A percentile compares a stretch with the other conserved stretches of the same genome.
Conservation (phyloP, 768 basidiomycete genomes). For the Polyporus arcularius region DNA sequence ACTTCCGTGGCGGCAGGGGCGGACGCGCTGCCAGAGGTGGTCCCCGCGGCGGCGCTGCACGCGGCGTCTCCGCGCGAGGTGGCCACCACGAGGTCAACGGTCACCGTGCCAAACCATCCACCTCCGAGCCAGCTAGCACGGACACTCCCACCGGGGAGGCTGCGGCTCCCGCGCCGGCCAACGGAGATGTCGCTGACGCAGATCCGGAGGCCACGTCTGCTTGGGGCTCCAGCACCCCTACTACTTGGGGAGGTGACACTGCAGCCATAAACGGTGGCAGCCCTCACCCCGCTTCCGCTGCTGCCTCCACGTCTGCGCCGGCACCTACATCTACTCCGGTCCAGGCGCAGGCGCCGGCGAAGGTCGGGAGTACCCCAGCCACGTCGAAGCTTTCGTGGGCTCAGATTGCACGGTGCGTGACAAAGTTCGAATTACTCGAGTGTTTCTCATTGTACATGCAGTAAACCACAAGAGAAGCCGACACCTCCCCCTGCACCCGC, state of each 20-base stretch:
- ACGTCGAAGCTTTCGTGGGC: conserved; percentile 86
- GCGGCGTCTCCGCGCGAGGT: conserved; percentile 50
- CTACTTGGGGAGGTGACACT: conserved; percentile 31
- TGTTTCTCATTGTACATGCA: conserved; percentile 27
- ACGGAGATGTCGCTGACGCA: conserved; percentile 33
- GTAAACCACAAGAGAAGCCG: conserved; percentile 65
- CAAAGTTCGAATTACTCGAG: background rate
- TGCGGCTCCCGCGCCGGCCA: conserved; percentile 24
- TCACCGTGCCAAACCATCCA: conserved; percentile 36
- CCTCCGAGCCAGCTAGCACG: conserved; percentile 24
- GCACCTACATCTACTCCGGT: conserved; percentile 36
- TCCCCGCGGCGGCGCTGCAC: conserved; percentile 40
- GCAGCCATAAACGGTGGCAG: conserved; percentile 30
- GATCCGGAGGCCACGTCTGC: conserved; percentile 32
- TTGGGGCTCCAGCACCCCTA: conserved; percentile 29
- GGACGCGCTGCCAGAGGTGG: conserved; percentile 62
- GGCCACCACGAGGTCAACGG: conserved; percentile 42
- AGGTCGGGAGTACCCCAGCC: conserved; percentile 56
- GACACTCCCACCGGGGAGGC: conserved; percentile 26
- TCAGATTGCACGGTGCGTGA: conserved; percentile 71
- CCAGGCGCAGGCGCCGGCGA: conserved; percentile 21
- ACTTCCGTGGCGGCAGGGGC: conserved; percentile 64
- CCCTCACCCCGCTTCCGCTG: conserved; percentile 33
- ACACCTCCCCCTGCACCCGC: conserved; percentile 40
- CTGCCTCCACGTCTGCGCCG: conserved; percentile 25